A percentile compares a stretch with the other conserved stretches of the same genome.
These are phyloP conservation scores for Protomyces gravidus DNA, from an alignment of 1,139 yeast species.

Conservation along the genomic window DNA sequence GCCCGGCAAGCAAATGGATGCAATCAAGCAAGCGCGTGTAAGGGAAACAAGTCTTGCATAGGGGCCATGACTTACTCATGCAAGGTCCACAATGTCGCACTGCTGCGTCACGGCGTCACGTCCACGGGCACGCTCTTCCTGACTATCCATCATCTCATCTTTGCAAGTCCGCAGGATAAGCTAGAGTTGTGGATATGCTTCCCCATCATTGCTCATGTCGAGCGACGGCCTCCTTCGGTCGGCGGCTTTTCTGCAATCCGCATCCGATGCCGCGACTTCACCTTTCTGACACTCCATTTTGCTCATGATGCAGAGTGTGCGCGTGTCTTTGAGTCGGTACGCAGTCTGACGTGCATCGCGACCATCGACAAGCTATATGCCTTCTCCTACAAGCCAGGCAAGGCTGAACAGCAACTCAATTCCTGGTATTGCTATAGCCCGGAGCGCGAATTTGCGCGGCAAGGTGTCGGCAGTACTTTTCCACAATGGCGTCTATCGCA, in stretches of 20 bases:
- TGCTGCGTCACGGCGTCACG: constrained; percentile 65
- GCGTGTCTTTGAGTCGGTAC: constrained; percentile 67
- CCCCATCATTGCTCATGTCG: constrained; percentile 71
- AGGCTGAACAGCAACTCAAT: constrained; percentile 50
- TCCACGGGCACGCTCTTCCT: constrained; percentile 67
- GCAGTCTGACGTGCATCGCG: constrained; percentile 35
- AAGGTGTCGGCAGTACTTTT: constrained; percentile 41
- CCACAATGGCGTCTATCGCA: constrained; percentile 64
- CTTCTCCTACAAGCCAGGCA: constrained; percentile 58
- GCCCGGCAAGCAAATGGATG: constrained; percentile 13
- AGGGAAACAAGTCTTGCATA: background rate
- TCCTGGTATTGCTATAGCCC: constrained; percentile 75
- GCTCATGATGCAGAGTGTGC: constrained; percentile 54
- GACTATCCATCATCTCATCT: constrained; percentile 83
- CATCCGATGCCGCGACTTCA: constrained; percentile 78
- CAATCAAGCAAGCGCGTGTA: constrained; percentile 7
- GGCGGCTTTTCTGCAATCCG: constrained; percentile 57
- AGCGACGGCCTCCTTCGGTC: constrained; percentile 45
- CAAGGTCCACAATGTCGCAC: constrained; percentile 60
- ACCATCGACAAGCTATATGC: constrained; percentile 63
- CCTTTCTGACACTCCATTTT: constrained; percentile 77
- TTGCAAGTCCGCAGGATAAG: constrained; percentile 39
- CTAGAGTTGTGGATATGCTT: constrained; percentile 89
- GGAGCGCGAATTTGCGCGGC: constrained; percentile 58
- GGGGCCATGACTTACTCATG: background rate